Base-by-base conservation (phyloP, 805 yeast species). In the Wickerhamiella australiensis region DNA sequence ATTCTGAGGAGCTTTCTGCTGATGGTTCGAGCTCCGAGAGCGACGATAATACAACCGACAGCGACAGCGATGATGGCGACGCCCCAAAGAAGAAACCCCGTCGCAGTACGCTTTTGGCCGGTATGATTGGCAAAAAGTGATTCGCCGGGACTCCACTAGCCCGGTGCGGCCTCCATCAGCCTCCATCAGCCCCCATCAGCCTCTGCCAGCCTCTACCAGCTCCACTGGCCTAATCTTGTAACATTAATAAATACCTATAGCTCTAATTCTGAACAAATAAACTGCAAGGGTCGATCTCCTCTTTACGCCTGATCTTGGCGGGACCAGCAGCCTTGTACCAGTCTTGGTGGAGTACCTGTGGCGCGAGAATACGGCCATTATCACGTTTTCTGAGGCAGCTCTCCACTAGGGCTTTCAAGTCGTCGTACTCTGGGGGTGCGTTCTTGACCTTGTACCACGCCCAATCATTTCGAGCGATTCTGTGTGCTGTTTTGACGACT, bases 391-490 rank as follows among this genome's bases (percentile, higher is more conserved):
- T 66, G 21, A 79, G 62, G 49, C 78, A 64, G 8, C 64, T 62
- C 38, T 70, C 71, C n/a, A 79, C 84, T 13, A 79, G 60, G 13
- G 55, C 59, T 54, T 70, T 78, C 1, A 78, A 78, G 2, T 64
- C 67, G 1, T 52, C 55, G 78, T 78, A 77, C 22, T 66, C 68
- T 2, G 63, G 61, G 11, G 54, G 49, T 5, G 66, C 66, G 1
- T 71, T 71, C 49, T 68, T 65, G 55, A 76, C 65, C 20, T 64
- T 63, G 54, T 65, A 72, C 97, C 97, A 90, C 33, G 73, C 74
- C 98, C 98, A 92, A 53, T 85, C 92, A 33, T 85, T 79, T 60
- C 90, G 76, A 4, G 96, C 96, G 27, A 90, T 92, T 50, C 96
- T 70, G 64, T 90, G 96, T 0, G 94, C 82, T 0, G 85, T 77